Conservation (phyloP, 306 rosid genomes). For the Rosa chinensis region DNA sequence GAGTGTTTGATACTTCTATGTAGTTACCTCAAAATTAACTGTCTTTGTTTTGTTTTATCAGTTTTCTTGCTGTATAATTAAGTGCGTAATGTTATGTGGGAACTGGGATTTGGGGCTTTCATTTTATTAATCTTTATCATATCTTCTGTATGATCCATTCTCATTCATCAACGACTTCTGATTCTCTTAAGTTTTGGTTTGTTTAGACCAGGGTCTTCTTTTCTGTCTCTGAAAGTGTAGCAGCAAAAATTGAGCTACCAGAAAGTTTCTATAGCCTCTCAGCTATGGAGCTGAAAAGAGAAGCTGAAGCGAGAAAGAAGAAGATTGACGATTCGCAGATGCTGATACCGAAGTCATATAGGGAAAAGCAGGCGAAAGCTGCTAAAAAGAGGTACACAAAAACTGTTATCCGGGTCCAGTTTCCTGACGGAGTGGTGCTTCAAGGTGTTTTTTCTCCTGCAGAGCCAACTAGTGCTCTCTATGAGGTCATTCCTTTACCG, state of each 20-base stretch:
- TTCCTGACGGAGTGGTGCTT: slow-evolving; percentile 94
- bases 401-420: slow-evolving; percentile 78
- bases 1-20: not conserved
- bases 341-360: slow-evolving; percentile 75
- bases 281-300: slow-evolving; percentile 75
- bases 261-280: slow-evolving; percentile 83
- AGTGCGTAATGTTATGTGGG: not conserved
- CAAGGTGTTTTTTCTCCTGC: slow-evolving; percentile 82
- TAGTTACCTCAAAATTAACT: not conserved
- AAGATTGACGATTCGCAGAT: slow-evolving; percentile 92
- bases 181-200: slow-evolving; percentile 11
- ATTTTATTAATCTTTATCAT: not conserved
- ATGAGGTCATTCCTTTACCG: slow-evolving; percentile 61
- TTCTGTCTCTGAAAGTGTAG: slow-evolving; percentile 80
- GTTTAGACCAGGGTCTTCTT: slow-evolving; percentile 86
- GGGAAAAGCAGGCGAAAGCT: slow-evolving; percentile 90
- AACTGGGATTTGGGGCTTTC: not conserved
- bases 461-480: slow-evolving; percentile 72
- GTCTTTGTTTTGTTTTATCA: not conserved
- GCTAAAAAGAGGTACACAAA: slow-evolving; percentile 59
- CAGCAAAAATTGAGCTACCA: slow-evolving; percentile 83
- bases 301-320: slow-evolving; percentile 81
- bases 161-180: slow-evolving; percentile 9
- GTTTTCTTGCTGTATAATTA: not conserved
- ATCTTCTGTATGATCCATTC: not conserved